Base-by-base conservation (phyloP, 179 eudicot species). In the Beta corolliflora region DNA sequence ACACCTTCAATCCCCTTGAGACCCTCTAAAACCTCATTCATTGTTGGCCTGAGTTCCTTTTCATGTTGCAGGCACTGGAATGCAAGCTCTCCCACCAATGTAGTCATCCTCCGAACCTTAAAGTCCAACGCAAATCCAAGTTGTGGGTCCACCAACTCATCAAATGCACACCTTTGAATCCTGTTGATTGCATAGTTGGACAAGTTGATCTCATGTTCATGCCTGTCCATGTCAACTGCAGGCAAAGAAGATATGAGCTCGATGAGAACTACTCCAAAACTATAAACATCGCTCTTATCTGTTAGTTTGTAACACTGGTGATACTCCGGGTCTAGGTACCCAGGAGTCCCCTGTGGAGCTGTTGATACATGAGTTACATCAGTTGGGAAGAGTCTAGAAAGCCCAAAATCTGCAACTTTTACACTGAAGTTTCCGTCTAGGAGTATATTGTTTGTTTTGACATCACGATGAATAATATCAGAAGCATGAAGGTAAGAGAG, bases 401-500 rank as follows among this genome's bases (percentile, higher is more conserved):
- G 52, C 15, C 77, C 65, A 15, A 75, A 75, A 75, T 75, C 77
- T 16, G 77, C 77, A 36, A 75, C 77, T 75, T 75, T 75, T 50
- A 56, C 77, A 56, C 16, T 21, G 9, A 75, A 75, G n/a, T 75
- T 56, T 9, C 18, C 18, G 29, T 75, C 77, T 8, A 75, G 52
- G 48, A 75, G 77, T 31, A 75, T 75, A 52, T 75, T 73, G 52
- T 19, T 75, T 5, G 63, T 73, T 36, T 75, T 75, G 9, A 75
- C 77, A 75, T 75, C 77, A 10, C 77, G 66, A 65, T 75, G 77
- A 15, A 75, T 56, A 52, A 56, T 75, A 19, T 75, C 77, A 54
- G 77, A 75, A 58, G 77, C 77, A 5, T 75, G 77, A 21, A 75
- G 77, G 77, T 75, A 56, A 16, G 66, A 36, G 7, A 75, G 77